Percentiles rank a stretch among this genome's conserved stretches.
phyloP scores from a whole-genome alignment of 2,329 filamentous ascomycete genomes.

The Aspergillus texensis region DNA sequence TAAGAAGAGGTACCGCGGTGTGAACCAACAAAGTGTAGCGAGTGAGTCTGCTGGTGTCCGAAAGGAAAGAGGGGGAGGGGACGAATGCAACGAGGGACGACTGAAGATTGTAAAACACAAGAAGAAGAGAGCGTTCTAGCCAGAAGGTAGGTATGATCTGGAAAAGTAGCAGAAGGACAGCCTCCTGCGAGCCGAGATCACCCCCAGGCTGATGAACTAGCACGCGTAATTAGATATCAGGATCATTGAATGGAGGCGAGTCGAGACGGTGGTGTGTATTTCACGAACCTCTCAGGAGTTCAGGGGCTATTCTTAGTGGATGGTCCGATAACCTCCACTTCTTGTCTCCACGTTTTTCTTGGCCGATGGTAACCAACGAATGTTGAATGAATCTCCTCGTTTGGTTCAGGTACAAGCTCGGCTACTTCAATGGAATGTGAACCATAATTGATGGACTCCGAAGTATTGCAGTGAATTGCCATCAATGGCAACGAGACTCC shows the following conservation, averaged over 20 bases:
- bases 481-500: neutral
- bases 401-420: neutral
- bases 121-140: neutral
- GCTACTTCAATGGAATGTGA: neutral
- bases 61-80: constrained; percentile 16
- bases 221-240: constrained; percentile 10
- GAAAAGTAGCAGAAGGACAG: constrained; percentile 2
- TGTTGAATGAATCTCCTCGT: neutral
- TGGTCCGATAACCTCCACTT: constrained; percentile 21
- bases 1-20: neutral
- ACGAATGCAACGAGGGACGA: constrained; percentile 8
- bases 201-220: constrained; percentile 9
- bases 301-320: constrained; percentile 24
- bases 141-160: constrained; percentile 5
- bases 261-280: constrained; percentile 7
- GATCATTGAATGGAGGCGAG: constrained; percentile 2
- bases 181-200: constrained; percentile 14
- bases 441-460: neutral
- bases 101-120: constrained; percentile 3
- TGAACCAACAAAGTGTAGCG: neutral
- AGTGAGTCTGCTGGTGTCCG: neutral
- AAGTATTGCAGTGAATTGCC: neutral
- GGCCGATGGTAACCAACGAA: neutral
- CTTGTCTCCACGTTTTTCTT: constrained; percentile 21
- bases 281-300: constrained; percentile 28